These are phyloP conservation scores for Solanum habrochaites DNA, from an alignment of 257 asterid genomes.

Conservation along the genomic window DNA sequence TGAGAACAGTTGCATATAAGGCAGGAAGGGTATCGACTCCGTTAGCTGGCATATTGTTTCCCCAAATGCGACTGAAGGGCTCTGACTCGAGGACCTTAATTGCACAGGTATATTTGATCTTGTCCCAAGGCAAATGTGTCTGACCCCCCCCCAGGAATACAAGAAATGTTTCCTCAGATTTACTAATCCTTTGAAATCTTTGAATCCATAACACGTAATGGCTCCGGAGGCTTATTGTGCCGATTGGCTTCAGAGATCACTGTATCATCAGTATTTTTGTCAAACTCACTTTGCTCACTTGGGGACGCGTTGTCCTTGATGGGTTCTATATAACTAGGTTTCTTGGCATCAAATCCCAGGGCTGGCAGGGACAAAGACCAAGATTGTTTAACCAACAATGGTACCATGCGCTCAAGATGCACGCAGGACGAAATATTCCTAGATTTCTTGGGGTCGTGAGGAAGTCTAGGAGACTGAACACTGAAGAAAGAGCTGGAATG, in stretches of 20 bases:
- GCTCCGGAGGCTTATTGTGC: constrained; percentile 42
- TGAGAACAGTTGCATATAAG: constrained; percentile 66
- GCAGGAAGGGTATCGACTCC: constrained; percentile 68
- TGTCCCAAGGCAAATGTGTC: constrained; percentile 74
- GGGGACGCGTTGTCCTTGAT: constrained; percentile 37
- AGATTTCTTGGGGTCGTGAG: constrained; percentile 38
- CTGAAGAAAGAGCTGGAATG: constrained; percentile 54
- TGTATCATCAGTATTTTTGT: constrained; percentile 16
- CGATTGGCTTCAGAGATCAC: constrained; percentile 23
- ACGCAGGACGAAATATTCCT: constrained; percentile 42
- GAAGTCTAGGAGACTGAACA: constrained; percentile 41
- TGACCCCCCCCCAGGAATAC: too few species aligned
- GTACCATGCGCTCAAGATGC: constrained; percentile 51
- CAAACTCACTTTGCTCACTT: constrained; percentile 36
- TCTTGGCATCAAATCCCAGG: constrained; percentile 29
- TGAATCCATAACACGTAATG: constrained; percentile 84
- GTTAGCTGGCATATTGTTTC: constrained; percentile 13
- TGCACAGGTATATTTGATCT: constrained; percentile 57
- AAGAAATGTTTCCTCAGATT: constrained; percentile 62
- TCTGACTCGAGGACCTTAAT: constrained; percentile 67
- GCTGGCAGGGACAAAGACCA: constrained; percentile 78
- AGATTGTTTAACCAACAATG: constrained; percentile 73
- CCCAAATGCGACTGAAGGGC: constrained; percentile 32
- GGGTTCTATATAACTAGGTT: constrained; percentile 42
- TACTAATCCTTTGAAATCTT: constrained; percentile 64